Evolutionary conservation across 495 filamentous ascomycete genomes (phyloP).

Genomic region (Daldinia grandis): DNA sequence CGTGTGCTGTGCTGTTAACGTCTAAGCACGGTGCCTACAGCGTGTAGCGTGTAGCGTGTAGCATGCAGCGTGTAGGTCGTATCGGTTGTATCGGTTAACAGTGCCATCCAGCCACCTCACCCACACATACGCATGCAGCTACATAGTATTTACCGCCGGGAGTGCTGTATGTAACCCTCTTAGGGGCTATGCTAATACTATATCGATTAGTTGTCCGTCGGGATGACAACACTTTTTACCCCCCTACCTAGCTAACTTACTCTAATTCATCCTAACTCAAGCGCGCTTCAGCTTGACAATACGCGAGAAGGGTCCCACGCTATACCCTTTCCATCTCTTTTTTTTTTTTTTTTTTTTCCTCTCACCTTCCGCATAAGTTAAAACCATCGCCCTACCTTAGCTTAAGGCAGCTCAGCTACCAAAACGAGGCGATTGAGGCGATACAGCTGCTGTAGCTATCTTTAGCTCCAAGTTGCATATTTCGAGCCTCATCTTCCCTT

Average conservation of each 20-base stretch:
- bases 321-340: conserved; percentile 28
- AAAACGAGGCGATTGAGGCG: conserved; percentile 37
- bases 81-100: conserved; percentile 1
- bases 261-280: conserved; percentile 1
- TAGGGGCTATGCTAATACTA: conserved; percentile 30
- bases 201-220: conserved; percentile 24
- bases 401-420: conserved; percentile 34
- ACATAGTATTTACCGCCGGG: conserved; percentile 15
- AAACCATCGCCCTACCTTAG: conserved; percentile 21
- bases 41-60: too few relatives aligned
- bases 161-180: conserved; percentile 31
- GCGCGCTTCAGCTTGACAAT: conserved; percentile 25
- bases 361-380: conserved; percentile 12
- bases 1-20: neutral
- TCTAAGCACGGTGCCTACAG: neutral
- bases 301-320: conserved; percentile 7
- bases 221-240: conserved; percentile 11
- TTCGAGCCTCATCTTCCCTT: conserved; percentile 18
- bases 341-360: neutral
- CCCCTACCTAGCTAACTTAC: too few relatives aligned
- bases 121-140: conserved; percentile 12
- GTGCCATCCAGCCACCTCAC: conserved; percentile 22
- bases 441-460: conserved; percentile 27
- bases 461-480: conserved; percentile 21
- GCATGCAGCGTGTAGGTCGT: too few relatives aligned